Evolutionary conservation across 2,329 filamentous ascomycete species (phyloP), one percentile per base, ranked within the genome.

Genomic region (Monosporascus sp.): DNA sequence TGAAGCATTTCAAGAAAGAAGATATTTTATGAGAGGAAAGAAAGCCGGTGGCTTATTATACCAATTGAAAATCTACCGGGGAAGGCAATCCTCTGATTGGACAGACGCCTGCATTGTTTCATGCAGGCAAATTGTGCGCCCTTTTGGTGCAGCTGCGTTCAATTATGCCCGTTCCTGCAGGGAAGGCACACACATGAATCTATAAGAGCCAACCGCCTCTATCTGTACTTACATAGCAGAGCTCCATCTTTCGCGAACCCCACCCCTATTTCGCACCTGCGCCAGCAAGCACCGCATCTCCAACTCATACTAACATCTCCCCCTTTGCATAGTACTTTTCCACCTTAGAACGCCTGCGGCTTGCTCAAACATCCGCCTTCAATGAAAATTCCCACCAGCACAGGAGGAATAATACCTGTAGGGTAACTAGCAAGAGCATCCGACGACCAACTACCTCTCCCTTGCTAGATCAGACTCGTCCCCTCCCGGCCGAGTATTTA

Each of bases 281-380:
- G 31, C 31, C 11, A 34, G 31, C 27, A 11, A 31, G 9, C 27
- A 31, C 27, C 9, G 4, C 9, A 11, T 31, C 31, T 14, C 31
- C 31, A 34, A 54, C 57, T 60, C 58, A 62, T 54, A 51, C 51
- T 51, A 54, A 47, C 48, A 34, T 20, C 47, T 20, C 48, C 50
- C 54, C 53, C 51, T 55, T 50, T 57, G 49, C 49, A 48, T 48
- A 84, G 74, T 84, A 82, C 68, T 84, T 84, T 70, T 83, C 80
- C 39, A 78, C 78, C 34, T 68, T 81, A 53, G 82, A 85, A 68
- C 76, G 81, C 57, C 70, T 84, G 57, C 75, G 78, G 64, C 78
- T 84, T 61, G 77, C 75, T 49, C 79, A 83, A 60, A 72, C 72
- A 48, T 68, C 72, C 45, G 69, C 55, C 37, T 53, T 55, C 46